Evolutionary conservation across 73 alveolate species (phyloP), one percentile per base, ranked within the genome.

Genomic region (Symbiodinium natans): DNA sequence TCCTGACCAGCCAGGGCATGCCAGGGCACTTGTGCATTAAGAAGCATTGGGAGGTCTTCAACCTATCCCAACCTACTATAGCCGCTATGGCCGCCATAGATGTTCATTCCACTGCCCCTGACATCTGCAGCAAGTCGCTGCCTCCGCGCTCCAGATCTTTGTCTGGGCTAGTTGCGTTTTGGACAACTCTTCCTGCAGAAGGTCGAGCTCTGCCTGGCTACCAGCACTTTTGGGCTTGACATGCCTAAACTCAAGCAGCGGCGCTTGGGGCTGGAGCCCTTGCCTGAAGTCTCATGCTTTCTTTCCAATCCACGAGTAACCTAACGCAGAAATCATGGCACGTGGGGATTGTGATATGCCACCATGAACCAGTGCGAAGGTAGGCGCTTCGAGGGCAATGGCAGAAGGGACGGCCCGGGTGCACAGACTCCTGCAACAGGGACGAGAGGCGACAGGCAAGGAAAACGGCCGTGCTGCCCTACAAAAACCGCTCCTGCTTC

Each of bases 121-220:
- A n/a, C n/a, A n/a, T n/a, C n/a, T n/a, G n/a, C n/a, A n/a, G n/a
- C n/a, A n/a, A n/a, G n/a, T n/a, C n/a, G n/a, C 15, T 52, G 71
- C 71, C 71, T 52, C 71, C n/a, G 71, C 71, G 25, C 23, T 29
- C 71, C 71, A 52, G 71, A 52, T 52, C 0, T 5, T 52, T 23
- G 71, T 15, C 71, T 15, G 17, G 71, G 71, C 23, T 27, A 13
- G 52, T 27, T 59, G 94, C 33, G 29, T 36, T 36, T 42, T 59
- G 34, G 85, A 54, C 17, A 87, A 54, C 63, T 87, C 94, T 25
- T 56, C 85, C 38, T 73, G 86, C 33, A 87, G 85, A 21, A 86
- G 33, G 41, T 59, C 94, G 42, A 87, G 94, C 68, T 87, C 59
- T 36, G 94, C 94, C 94, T 87, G 94, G n/a, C 31, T n/a, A 29